Percentiles rank a stretch among this genome's conserved stretches.
Evolutionary conservation across 345 rosid species (phyloP).

Genomic region (Linum lewisii): DNA sequence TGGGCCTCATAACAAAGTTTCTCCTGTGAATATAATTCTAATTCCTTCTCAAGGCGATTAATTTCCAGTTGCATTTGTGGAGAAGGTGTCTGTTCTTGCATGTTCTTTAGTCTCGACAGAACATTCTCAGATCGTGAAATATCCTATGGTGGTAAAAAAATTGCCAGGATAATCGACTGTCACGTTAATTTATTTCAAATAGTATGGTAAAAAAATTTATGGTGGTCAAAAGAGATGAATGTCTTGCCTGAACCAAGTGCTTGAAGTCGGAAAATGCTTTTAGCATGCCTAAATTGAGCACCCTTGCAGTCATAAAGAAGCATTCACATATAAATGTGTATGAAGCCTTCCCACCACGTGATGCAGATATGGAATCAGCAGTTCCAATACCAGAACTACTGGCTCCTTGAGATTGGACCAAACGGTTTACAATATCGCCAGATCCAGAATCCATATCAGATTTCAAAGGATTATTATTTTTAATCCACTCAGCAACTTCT

Average conservation of each 20-base stretch:
- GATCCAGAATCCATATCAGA: conserved; percentile 20
- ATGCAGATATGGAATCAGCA: conserved; percentile 28
- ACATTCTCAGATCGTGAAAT: conserved; percentile 76
- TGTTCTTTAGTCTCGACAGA: conserved; percentile 53
- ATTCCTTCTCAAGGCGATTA: conserved; percentile 63
- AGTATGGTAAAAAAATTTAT: neutral
- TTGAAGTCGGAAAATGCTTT: conserved; percentile 96
- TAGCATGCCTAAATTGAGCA: conserved; percentile 82
- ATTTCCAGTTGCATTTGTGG: conserved; percentile 60
- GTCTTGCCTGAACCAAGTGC: conserved; percentile 86
- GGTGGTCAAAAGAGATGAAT: neutral
- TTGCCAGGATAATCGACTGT: neutral
- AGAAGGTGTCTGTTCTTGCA: conserved; percentile 66
- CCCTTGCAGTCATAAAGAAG: conserved; percentile 99
- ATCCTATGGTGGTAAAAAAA: conserved; percentile 35
- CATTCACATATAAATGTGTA: conserved; percentile 83
- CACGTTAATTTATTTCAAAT: neutral
- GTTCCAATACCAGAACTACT: conserved; percentile 48
- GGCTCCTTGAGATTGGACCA: conserved; percentile 69
- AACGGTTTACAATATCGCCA: conserved; percentile 38
- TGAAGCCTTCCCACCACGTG: conserved; percentile 30
- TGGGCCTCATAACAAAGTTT: conserved; percentile 95
- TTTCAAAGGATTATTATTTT: conserved; percentile 34
- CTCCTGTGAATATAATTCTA: conserved; percentile 72
- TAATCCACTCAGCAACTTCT: conserved; percentile 78